phyloP scores from a whole-genome alignment of 2,329 filamentous ascomycete species.

The Ophiostoma sp. region DNA sequence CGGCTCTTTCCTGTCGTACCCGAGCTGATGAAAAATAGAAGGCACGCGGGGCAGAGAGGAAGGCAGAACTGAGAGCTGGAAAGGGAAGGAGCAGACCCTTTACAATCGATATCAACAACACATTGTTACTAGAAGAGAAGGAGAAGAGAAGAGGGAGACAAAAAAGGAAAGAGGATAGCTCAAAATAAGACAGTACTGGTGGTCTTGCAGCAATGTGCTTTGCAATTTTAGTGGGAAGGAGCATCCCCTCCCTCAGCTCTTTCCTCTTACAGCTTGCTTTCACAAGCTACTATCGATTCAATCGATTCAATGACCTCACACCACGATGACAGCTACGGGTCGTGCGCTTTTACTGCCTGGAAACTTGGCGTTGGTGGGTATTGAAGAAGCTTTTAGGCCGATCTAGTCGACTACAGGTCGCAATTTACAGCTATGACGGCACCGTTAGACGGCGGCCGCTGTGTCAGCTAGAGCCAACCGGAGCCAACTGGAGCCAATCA shows the following conservation, averaged over 20 bases:
- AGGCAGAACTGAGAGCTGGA: not conserved
- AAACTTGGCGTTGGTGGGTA: conserved; percentile 5
- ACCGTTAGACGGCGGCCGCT: not conserved
- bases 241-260: conserved; percentile 2
- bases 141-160: conserved; percentile 6
- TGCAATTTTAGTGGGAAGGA: conserved; percentile 18
- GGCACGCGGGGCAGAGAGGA: not conserved
- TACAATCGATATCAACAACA: not conserved
- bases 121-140: not conserved
- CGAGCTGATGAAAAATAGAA: not conserved
- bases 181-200: not conserved
- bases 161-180: not conserved
- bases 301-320: conserved; percentile 21
- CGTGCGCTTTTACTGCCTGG: not conserved
- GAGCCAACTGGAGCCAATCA: not conserved
- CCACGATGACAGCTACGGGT: not conserved
- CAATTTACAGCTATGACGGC: not conserved
- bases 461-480: not conserved
- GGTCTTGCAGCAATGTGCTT: not conserved
- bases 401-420: not conserved
- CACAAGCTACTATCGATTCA: not conserved
- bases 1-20: conserved; percentile 5
- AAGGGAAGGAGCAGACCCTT: not conserved
- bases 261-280: conserved; percentile 1
- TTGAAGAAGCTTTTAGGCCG: not conserved